These are phyloP conservation scores for Picochlorum sp. DNA, from an alignment of 139 green algal genomes.

Conservation along the genomic window DNA sequence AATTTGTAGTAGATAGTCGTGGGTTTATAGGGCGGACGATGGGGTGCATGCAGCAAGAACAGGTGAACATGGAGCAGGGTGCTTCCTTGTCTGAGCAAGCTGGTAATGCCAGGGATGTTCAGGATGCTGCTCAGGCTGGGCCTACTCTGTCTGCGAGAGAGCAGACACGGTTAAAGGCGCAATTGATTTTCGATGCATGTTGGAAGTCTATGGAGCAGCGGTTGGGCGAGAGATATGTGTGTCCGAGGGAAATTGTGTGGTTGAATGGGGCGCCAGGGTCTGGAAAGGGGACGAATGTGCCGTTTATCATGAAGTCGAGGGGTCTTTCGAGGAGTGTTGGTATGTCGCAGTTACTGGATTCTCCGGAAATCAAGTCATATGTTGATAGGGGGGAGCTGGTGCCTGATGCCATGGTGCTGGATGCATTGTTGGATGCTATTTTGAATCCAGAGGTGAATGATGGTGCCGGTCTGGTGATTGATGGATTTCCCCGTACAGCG, in stretches of 20 bases:
- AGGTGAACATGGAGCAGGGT: too few species aligned
- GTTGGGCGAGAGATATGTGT: constrained; percentile 18
- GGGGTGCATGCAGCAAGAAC: too few species aligned
- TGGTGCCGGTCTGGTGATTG: constrained; percentile 39
- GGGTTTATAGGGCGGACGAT: too few species aligned
- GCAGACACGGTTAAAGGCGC: constrained; percentile 32
- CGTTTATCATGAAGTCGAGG: constrained; percentile 75
- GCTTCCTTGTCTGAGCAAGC: too few species aligned
- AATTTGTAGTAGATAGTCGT: too few species aligned
- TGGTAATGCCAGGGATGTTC: too few species aligned
- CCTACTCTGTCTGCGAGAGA: neutral
- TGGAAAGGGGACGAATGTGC: constrained; percentile 79
- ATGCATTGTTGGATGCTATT: constrained; percentile 69
- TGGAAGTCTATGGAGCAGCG: constrained; percentile 64
- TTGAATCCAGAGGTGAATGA: constrained; percentile 48
- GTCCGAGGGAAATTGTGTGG: constrained; percentile 81
- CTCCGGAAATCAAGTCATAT: constrained; percentile 32
- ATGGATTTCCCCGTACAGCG: constrained; percentile 74
- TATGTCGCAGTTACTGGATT: constrained; percentile 45
- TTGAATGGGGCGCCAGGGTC: constrained; percentile 82
- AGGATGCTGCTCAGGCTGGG: too few species aligned
- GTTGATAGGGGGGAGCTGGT: constrained; percentile 67
- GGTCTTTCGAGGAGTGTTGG: constrained; percentile 63
- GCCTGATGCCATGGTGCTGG: constrained; percentile 58
- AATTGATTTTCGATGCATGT: constrained; percentile 63